These are phyloP conservation scores for Ceratonia siliqua DNA, from an alignment of 306 rosid species.

Conservation along the genomic window DNA sequence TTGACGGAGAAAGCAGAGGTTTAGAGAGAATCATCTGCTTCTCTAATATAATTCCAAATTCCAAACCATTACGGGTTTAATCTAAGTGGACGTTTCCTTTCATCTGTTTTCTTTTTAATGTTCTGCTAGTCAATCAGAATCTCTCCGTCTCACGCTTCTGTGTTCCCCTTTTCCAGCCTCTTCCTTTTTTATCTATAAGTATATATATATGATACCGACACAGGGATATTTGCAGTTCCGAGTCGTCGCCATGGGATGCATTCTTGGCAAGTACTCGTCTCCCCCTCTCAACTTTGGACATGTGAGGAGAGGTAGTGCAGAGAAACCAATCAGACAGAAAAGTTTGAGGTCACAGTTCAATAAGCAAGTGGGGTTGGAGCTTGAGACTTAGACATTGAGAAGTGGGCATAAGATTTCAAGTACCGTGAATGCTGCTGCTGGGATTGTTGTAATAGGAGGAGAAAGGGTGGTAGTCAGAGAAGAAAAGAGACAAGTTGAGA, in stretches of 20 bases:
- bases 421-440: not conserved
- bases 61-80: constrained; percentile 41
- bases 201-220: no score
- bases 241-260: constrained; percentile 57
- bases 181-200: no score
- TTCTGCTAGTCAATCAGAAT: not conserved
- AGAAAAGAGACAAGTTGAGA: constrained; percentile 9
- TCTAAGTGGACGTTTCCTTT: constrained; percentile 25
- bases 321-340: not conserved
- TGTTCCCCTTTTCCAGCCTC: no score
- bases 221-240: constrained; percentile 1
- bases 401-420: not conserved
- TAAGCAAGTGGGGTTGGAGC: not conserved
- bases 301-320: constrained; percentile 23
- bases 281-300: constrained; percentile 21
- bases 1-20: constrained; percentile 44
- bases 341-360: constrained; percentile 8
- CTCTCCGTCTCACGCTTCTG: not conserved
- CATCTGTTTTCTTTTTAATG: not conserved
- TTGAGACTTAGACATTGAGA: constrained; percentile 18
- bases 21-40: not conserved
- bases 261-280: constrained; percentile 35
- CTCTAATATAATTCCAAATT: constrained; percentile 37
- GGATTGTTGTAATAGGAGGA: not conserved
- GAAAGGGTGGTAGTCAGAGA: not conserved